Evolutionary conservation across 73 alveolate species (phyloP), one percentile per base, ranked within the genome.

Genomic region (Blepharisma stoltei): DNA sequence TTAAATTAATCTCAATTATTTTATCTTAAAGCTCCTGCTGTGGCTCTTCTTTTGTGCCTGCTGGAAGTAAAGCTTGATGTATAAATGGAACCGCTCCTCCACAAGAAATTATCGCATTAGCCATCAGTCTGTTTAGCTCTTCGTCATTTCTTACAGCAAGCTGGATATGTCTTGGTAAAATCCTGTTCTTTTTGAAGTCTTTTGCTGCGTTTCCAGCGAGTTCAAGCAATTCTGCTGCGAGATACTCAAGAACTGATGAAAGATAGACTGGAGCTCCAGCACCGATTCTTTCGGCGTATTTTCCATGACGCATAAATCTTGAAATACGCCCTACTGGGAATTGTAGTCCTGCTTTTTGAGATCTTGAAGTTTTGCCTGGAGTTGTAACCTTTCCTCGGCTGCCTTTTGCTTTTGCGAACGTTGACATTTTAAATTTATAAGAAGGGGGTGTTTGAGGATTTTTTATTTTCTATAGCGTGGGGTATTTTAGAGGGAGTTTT

Each of bases 261-360:
- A 81, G 83, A 81, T 81, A 81, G 14, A 81, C 88, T 70, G 88
- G 88, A 37, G 88, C 88, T 23, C 88, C 88, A 55, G 88, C 88
- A 7, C 88, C 88, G 46, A 81, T 82, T 81, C 88, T 81, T 81
- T 81, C 88, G 54, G 88, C 82, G 45, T 70, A 81, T 81, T 81
- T 81, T 70, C 88, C 88, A 38, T 73, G 41, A 32, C 41, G 41
- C 41, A 32, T 32, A 32, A 32, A 32, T 32, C 41, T 32, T 32
- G 41, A 32, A 32, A 32, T 32, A 32, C 41, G 41, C 41, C 41
- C 41, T 1, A 32, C 41, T 32, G 41, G 41, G 3, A 32, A 32
- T 32, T 32, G 41, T 32, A 32, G 41, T 32, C 41, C 41, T 1
- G 41, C 41, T 32, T 32, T 32, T 32, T 32, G 41, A 32, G 41